phyloP scores from a whole-genome alignment of 2,329 filamentous ascomycete genomes.

The Sporothrix variecibatus region DNA sequence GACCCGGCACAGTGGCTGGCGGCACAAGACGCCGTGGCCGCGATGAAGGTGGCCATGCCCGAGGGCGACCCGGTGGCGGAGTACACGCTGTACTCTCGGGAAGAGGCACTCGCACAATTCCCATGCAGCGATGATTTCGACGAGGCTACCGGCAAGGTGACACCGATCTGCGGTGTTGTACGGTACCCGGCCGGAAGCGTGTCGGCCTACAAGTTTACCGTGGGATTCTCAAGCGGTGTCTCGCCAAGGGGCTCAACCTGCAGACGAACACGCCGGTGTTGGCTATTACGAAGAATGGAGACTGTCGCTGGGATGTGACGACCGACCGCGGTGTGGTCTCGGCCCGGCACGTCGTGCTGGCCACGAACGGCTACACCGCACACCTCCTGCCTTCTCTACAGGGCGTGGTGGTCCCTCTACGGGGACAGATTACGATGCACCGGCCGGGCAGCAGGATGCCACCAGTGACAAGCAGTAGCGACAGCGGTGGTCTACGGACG shows the following conservation, averaged over 20 bases:
- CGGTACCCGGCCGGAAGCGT: conserved; percentile 49
- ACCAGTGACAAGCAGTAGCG: too few relatives aligned
- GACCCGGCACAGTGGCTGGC: conserved; percentile 46
- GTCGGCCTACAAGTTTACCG: conserved; percentile 43
- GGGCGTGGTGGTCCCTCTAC: conserved; percentile 51
- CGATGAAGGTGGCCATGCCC: conserved; percentile 50
- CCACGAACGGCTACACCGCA: conserved; percentile 57
- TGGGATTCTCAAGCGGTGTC: conserved; percentile 49
- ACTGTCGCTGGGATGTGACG: conserved; percentile 41
- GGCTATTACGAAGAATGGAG: conserved; percentile 27
- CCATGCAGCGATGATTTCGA: conserved; percentile 37
- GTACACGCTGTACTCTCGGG: conserved; percentile 48
- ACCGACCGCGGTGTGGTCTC: conserved; percentile 47
- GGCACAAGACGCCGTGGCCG: conserved; percentile 43
- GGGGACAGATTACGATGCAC: conserved; percentile 53
- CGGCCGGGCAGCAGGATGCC: conserved; percentile 42
- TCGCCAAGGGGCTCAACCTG: conserved; percentile 50
- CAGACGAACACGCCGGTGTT: conserved; percentile 55
- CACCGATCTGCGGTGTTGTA: conserved; percentile 46
- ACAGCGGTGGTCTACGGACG: conserved; percentile 43
- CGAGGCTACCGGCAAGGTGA: conserved; percentile 34
- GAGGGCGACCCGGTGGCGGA: conserved; percentile 42
- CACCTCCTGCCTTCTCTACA: conserved; percentile 47
- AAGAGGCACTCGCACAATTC: conserved; percentile 47
- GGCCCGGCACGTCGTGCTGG: conserved; percentile 50